Percentiles rank a stretch among this genome's conserved stretches.
Conservation (phyloP, 768 basidiomycete genomes). For the Leccinum disarticulatum region DNA sequence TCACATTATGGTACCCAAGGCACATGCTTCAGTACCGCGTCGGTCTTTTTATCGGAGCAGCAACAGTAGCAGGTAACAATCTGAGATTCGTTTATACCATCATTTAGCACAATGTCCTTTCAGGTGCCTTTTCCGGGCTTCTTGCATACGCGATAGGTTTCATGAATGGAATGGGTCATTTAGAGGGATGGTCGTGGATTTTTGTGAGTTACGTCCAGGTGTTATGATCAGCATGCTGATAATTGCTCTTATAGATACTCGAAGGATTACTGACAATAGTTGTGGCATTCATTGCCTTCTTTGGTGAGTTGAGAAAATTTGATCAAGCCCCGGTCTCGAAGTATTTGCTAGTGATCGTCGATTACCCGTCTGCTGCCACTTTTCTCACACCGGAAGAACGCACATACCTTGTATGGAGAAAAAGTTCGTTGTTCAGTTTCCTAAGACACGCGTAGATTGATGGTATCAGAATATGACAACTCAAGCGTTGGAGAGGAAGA, state of each 20-base stretch:
- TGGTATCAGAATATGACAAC: slow-evolving; percentile 39
- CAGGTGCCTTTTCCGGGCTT: slow-evolving; percentile 56
- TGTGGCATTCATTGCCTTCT: slow-evolving; percentile 52
- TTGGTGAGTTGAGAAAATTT: slow-evolving; percentile 37
- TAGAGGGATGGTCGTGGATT: slow-evolving; percentile 67
- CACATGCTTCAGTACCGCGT: slow-evolving; percentile 59
- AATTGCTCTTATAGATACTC: slow-evolving; percentile 9
- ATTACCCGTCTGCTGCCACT: slow-evolving; percentile 35
- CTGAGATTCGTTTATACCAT: background rate
- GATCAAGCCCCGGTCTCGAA: background rate
- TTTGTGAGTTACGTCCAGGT: slow-evolving; percentile 43
- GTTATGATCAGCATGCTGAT: background rate
- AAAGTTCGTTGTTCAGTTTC: slow-evolving; percentile 10
- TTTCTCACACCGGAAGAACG: slow-evolving; percentile 20
- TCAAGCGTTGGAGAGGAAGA: slow-evolving; percentile 43
- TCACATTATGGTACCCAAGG: slow-evolving; percentile 70
- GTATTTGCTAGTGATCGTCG: slow-evolving; percentile 48
- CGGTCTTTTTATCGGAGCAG: slow-evolving; percentile 64
- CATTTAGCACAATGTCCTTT: background rate
- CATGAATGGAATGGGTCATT: slow-evolving; percentile 46
- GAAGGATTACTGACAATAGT: slow-evolving; percentile 56
- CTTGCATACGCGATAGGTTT: slow-evolving; percentile 56
- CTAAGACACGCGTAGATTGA: slow-evolving; percentile 48
- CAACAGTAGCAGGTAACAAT: slow-evolving; percentile 50
- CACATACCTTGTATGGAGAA: slow-evolving; percentile 20